Evolutionary conservation across 805 yeast species (phyloP).

Genomic region (Nakazawaea holstii): DNA sequence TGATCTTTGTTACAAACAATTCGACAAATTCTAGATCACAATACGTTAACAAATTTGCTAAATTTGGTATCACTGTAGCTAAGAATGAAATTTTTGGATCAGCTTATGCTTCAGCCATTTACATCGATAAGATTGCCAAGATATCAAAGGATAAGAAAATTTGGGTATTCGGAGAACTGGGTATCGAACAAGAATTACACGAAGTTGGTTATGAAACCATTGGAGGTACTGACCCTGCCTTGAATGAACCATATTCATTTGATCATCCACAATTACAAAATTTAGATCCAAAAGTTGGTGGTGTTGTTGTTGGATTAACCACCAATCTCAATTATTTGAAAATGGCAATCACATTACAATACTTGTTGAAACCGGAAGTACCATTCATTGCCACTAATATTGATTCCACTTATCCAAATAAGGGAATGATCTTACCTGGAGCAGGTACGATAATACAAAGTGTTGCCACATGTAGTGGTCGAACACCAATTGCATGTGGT

Average conservation of each 20-base stretch:
- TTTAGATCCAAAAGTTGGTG: constrained; percentile 71
- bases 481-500: constrained; percentile 87
- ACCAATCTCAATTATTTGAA: constrained; percentile 73
- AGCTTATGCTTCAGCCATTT: constrained; percentile 87
- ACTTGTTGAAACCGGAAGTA: constrained; percentile 58
- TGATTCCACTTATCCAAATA: constrained; percentile 90
- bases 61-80: constrained; percentile 43
- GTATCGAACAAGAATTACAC: constrained; percentile 74
- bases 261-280: constrained; percentile 44
- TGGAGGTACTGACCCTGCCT: constrained; percentile 77
- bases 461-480: constrained; percentile 67
- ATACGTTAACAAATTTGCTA: constrained; percentile 70
- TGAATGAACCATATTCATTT: constrained; percentile 50
- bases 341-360: constrained; percentile 76
- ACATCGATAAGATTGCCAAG: constrained; percentile 68
- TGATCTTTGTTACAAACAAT: constrained; percentile 91
- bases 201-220: constrained; percentile 69
- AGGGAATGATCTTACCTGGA: constrained; percentile 84
- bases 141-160: constrained; percentile 74
- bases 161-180: constrained; percentile 86
- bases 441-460: constrained; percentile 90
- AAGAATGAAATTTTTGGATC: constrained; percentile 83
- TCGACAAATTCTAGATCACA: constrained; percentile 83
- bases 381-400: constrained; percentile 89
- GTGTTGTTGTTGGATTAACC: constrained; percentile 88